Conservation (phyloP, 805 yeast species). For the Ogataea minuta region DNA sequence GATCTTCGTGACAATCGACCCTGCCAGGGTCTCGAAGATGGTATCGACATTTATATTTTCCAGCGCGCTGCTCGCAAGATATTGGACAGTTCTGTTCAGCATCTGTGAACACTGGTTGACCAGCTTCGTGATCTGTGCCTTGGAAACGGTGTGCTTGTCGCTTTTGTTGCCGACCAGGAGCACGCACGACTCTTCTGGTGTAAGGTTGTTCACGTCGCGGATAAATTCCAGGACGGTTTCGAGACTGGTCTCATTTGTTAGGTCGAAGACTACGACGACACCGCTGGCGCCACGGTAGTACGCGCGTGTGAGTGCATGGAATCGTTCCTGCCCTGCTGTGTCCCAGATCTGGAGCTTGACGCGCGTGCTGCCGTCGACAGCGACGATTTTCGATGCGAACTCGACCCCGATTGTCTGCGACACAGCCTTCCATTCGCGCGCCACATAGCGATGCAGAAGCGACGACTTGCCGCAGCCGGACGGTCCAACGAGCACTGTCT, state of each 20-base stretch:
- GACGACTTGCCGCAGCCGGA: conserved; percentile 28
- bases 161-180: conserved; percentile 37
- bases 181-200: conserved; percentile 28
- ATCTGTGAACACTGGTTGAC: conserved; percentile 25
- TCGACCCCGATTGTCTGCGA: conserved; percentile 43
- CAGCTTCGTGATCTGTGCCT: conserved; percentile 14
- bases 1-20: conserved; percentile 43
- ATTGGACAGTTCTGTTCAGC: conserved; percentile 34
- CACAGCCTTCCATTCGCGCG: conserved; percentile 28
- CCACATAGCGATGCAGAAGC: conserved; percentile 36
- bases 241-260: conserved; percentile 27
- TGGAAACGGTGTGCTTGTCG: conserved; percentile 24
- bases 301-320: conserved; percentile 37
- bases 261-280: conserved; percentile 36
- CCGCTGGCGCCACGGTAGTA: conserved; percentile 40
- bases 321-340: conserved; percentile 28
- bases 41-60: conserved; percentile 41
- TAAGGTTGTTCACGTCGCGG: conserved; percentile 31
- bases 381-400: conserved; percentile 34
- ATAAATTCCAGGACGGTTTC: conserved; percentile 31
- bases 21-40: conserved; percentile 39
- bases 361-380: conserved; percentile 20
- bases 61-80: conserved; percentile 40
- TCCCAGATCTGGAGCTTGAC: conserved; percentile 32
- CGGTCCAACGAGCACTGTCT: conserved; percentile 20